Evolutionary conservation across 23 red algal species (phyloP).

Genomic region (Gracilariopsis chorda): DNA sequence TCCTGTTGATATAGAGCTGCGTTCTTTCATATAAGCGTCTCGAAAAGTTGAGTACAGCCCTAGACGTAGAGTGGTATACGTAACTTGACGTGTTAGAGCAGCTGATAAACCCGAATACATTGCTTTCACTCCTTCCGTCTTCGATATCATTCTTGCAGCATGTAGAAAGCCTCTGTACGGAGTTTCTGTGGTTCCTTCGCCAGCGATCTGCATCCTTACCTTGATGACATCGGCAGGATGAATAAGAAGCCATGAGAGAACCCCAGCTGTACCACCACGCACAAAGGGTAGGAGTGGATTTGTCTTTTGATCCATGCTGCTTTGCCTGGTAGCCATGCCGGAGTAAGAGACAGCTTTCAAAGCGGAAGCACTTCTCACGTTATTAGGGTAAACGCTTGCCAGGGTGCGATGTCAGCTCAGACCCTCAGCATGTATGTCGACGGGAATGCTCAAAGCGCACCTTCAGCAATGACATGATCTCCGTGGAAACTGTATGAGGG

Average conservation of each 20-base stretch:
- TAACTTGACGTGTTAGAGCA: constrained; percentile 77
- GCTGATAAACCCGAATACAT: constrained; percentile 84
- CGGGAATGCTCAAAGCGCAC: no score
- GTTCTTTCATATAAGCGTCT: constrained; percentile 27
- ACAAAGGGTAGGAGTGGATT: constrained; percentile 35
- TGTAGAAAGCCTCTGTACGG: constrained; percentile 38
- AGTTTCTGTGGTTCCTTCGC: constrained; percentile 6
- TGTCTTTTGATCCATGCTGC: no score
- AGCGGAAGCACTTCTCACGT: no score
- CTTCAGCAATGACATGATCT: no score
- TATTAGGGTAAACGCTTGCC: no score
- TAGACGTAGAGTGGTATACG: constrained; percentile 81
- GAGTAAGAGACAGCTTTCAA: no score
- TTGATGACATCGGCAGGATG: constrained; percentile 76
- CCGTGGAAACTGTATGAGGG: no score
- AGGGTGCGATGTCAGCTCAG: no score
- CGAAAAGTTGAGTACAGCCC: constrained; percentile 73
- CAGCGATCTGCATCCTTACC: constrained; percentile 59
- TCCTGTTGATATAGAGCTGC: constrained; percentile 45
- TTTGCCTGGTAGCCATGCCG: no score
- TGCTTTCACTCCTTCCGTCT: constrained; percentile 51
- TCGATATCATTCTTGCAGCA: constrained; percentile 43
- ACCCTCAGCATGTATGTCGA: no score
- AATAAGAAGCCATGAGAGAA: constrained; percentile 67
- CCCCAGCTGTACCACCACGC: constrained; percentile 50